Evolutionary conservation across 2,329 filamentous ascomycete genomes (phyloP).

Genomic region (Lachnellula arida): DNA sequence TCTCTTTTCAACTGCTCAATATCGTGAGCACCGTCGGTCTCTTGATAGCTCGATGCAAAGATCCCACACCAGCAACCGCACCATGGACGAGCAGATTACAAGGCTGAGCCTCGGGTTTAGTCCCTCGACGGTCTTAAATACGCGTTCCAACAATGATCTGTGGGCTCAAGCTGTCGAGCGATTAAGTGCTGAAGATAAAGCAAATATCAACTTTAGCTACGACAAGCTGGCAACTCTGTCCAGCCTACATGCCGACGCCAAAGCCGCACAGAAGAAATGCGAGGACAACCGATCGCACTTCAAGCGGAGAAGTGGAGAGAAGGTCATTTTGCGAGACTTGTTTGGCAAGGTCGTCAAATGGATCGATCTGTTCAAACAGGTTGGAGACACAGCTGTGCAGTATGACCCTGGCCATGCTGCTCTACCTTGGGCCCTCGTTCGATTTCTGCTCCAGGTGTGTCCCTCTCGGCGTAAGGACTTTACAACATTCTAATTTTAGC

Average conservation of each 20-base stretch:
- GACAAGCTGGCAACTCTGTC: neutral
- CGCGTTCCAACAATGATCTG: too few species aligned
- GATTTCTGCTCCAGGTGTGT: constrained; percentile 24
- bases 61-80: too few species aligned
- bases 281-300: neutral
- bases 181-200: too few species aligned
- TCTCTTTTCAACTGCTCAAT: too few species aligned
- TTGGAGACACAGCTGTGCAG: constrained; percentile 23
- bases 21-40: too few species aligned
- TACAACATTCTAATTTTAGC: too few species aligned
- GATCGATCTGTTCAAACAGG: constrained; percentile 25
- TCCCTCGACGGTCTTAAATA: too few species aligned
- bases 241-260: neutral
- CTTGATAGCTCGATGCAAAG: too few species aligned
- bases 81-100: too few species aligned
- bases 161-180: too few species aligned
- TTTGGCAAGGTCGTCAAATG: constrained; percentile 19
- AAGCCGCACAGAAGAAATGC: neutral
- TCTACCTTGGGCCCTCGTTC: constrained; percentile 28
- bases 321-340: constrained; percentile 15
- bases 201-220: neutral
- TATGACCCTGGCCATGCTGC: constrained; percentile 25
- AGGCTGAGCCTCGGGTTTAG: too few species aligned
- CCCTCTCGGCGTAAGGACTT: neutral
- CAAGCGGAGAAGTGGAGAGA: constrained; percentile 6